Conservation (phyloP, 352 stramenopile species). For the Phytophthora sp. region DNA sequence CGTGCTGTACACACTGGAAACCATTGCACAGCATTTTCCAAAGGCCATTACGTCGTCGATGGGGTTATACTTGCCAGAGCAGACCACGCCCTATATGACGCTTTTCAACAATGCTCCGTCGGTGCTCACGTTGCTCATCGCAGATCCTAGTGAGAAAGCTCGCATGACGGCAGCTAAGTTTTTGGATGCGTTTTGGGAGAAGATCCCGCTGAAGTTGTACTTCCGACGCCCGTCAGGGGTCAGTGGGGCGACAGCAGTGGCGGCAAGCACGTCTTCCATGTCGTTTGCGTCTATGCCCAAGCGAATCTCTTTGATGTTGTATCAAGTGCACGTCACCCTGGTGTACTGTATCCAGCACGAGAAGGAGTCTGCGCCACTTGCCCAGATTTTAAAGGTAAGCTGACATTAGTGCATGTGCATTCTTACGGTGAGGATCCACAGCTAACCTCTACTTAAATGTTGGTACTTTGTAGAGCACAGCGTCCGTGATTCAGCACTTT, state of each 20-base stretch:
- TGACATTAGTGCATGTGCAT: neutral
- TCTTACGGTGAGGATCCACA: too few relatives aligned
- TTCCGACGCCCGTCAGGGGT: slow-evolving; percentile 62
- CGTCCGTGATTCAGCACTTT: slow-evolving; percentile 79
- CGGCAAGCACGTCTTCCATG: slow-evolving; percentile 47
- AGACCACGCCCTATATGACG: slow-evolving; percentile 83
- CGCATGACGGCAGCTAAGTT: slow-evolving; percentile 79
- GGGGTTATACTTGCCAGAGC: slow-evolving; percentile 82
- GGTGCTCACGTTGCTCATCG: slow-evolving; percentile 77
- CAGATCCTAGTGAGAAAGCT: slow-evolving; percentile 78
- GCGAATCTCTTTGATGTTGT: slow-evolving; percentile 83
- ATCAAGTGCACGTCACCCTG: slow-evolving; percentile 82
- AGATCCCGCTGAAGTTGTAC: slow-evolving; percentile 84
- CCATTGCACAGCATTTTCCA: slow-evolving; percentile 70
- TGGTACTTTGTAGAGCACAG: slow-evolving; percentile 46
- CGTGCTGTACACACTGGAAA: slow-evolving; percentile 74
- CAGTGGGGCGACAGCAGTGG: slow-evolving; percentile 10
- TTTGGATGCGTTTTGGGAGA: slow-evolving; percentile 83
- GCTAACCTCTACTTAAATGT: neutral
- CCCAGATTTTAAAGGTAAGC: slow-evolving; percentile 75
- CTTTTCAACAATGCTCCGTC: slow-evolving; percentile 79
- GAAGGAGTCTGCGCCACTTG: slow-evolving; percentile 57
- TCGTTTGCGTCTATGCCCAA: slow-evolving; percentile 89
- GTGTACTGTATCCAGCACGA: slow-evolving; percentile 87
- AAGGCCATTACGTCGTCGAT: slow-evolving; percentile 79